Conservation (phyloP, 495 filamentous ascomycete genomes). For the Jackrogersella minutella region DNA sequence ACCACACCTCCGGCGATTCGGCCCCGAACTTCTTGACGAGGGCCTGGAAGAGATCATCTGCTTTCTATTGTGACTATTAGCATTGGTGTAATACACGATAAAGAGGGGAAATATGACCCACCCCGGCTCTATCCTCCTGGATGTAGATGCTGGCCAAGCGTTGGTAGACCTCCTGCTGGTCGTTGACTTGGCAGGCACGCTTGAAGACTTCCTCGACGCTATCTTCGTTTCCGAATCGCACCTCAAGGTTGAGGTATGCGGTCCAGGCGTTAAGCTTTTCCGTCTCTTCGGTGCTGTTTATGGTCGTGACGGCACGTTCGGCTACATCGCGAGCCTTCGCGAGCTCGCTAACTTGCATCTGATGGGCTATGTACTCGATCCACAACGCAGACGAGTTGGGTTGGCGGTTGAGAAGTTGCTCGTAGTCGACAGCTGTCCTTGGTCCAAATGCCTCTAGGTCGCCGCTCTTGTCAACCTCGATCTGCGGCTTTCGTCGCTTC, state of each 20-base stretch:
- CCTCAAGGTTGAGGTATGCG: slow-evolving; percentile 91
- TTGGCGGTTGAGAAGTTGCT: slow-evolving; percentile 89
- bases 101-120: slow-evolving; percentile 48
- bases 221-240: slow-evolving; percentile 86
- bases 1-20: slow-evolving; percentile 77
- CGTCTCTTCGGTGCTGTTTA: slow-evolving; percentile 82
- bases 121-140: slow-evolving; percentile 79
- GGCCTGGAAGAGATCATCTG: slow-evolving; percentile 84
- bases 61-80: slow-evolving; percentile 68
- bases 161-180: slow-evolving; percentile 88
- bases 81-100: background rate
- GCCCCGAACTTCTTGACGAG: slow-evolving; percentile 89
- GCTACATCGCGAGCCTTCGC: slow-evolving; percentile 85
- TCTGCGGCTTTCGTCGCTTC: slow-evolving; percentile 78
- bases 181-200: slow-evolving; percentile 92
- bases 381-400: slow-evolving; percentile 89
- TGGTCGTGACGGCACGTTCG: slow-evolving; percentile 86
- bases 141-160: slow-evolving; percentile 93
- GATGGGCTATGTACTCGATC: slow-evolving; percentile 97
- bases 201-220: slow-evolving; percentile 88
- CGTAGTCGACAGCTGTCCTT: slow-evolving; percentile 87
- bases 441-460: slow-evolving; percentile 90
- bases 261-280: slow-evolving; percentile 97
- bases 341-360: slow-evolving; percentile 88
- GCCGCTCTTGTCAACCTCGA: slow-evolving; percentile 86